Base-by-base conservation (phyloP, 176 grass and related monocot species). In the Alloteropsis semialata region DNA sequence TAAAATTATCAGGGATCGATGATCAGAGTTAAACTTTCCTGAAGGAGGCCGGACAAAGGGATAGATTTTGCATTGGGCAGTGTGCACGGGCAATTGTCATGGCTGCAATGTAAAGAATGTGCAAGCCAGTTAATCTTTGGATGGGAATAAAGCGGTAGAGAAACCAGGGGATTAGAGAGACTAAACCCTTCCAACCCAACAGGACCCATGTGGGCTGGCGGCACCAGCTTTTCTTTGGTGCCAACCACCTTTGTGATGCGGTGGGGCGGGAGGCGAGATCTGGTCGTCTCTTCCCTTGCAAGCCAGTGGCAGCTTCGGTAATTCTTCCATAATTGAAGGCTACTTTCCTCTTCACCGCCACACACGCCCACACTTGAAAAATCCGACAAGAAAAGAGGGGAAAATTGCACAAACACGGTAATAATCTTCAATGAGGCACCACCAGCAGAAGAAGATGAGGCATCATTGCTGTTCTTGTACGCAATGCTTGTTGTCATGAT, bases 141-240 rank as follows among this genome's bases (percentile, higher is more conserved):
- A 68, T 56, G 72, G 61, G 48, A 57, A 66, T 76, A 76, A 66
- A 84, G 60, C 22, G 72, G 45, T 76, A 55, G n/a, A 54, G 54
- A 75, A 75, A 3, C 1, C 14, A 50, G 24, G 1, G 45, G 49
- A 17, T 57, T 58, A 81, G 76, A 24, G 16, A 3, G 66, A 10
- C 28, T 72, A 46, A 45, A 28, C 63, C 77, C 77, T 85, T 85
- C 43, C 82, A 82, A 78, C 44, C 72, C 45, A 78, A 41, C 78
- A 82, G 9, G 56, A 22, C 48, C 88, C 88, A 86, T 82, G 88
- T 82, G 88, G 61, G 60, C 17, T 49, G 65, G 65, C 78, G 5
- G 37, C 72, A 39, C 4, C 72, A 73, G 72, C 88, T 90, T 90
- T 82, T 82, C 60, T 41, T 41, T 18, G 71, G 9, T 69, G 85